phyloP scores from a whole-genome alignment of 768 basidiomycete genomes.

The Lactarius psammicola region DNA sequence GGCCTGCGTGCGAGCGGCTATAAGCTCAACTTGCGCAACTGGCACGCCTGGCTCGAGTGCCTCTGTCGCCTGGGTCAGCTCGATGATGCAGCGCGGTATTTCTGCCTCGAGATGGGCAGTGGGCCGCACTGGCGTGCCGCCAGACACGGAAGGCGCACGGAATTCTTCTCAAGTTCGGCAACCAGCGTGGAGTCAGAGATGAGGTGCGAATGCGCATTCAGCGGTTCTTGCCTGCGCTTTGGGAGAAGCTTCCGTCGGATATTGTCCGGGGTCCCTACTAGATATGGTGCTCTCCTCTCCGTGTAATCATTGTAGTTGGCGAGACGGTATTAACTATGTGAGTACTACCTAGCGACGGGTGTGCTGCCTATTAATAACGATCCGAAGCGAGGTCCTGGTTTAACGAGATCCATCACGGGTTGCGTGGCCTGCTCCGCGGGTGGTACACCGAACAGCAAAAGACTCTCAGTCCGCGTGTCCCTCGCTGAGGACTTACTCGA shows the following conservation, averaged over 20 bases:
- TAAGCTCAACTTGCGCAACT: conserved; percentile 61
- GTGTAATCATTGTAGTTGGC: background rate
- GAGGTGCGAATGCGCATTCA: conserved; percentile 25
- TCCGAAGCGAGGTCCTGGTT: conserved; percentile 72
- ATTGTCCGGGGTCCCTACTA: conserved; percentile 4
- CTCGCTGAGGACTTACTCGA: conserved; percentile 27
- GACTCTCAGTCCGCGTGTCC: conserved; percentile 40
- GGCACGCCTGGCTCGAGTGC: conserved; percentile 84
- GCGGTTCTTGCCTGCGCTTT: conserved; percentile 26
- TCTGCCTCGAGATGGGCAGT: conserved; percentile 64
- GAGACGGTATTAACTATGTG: conserved; percentile 11
- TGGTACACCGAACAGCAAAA: conserved; percentile 56
- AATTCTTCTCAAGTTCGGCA: conserved; percentile 44
- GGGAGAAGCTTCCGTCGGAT: conserved; percentile 21
- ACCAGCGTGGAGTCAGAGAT: conserved; percentile 11
- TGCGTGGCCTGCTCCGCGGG: conserved; percentile 52
- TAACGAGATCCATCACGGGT: conserved; percentile 61
- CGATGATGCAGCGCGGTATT: conserved; percentile 62
- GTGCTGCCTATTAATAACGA: conserved; percentile 61
- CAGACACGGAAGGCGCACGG: conserved; percentile 49
- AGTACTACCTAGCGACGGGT: conserved; percentile 30
- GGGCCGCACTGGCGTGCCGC: conserved; percentile 42
- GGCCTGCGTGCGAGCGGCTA: conserved; percentile 52
- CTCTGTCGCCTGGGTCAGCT: conserved; percentile 69
- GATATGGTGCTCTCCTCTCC: background rate